These are phyloP conservation scores for Cercophora samala DNA, from an alignment of 495 filamentous ascomycete genomes.

Conservation along the genomic window DNA sequence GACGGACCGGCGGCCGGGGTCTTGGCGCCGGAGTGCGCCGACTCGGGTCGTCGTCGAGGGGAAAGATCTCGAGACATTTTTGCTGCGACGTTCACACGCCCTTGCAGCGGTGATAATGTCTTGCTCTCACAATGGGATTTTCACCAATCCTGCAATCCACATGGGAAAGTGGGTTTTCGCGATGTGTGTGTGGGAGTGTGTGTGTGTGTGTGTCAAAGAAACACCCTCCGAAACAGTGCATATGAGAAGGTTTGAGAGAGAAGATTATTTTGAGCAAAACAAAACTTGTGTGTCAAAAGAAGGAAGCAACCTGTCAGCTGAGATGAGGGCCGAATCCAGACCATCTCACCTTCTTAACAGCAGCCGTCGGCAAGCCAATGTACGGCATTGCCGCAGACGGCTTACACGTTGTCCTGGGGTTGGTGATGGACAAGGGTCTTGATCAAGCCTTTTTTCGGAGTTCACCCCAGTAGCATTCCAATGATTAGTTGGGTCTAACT, in stretches of 20 bases:
- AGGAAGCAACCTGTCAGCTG: neutral
- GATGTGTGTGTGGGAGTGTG: neutral
- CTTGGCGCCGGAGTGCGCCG: slow-evolving; percentile 7
- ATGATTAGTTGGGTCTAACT: neutral
- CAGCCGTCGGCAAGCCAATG: neutral
- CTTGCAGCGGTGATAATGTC: neutral
- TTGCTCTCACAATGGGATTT: neutral
- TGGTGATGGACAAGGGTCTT: slow-evolving; percentile 2
- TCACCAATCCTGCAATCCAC: neutral
- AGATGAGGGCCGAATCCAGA: neutral
- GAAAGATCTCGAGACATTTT: neutral
- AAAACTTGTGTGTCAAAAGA: neutral
- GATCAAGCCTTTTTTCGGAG: neutral
- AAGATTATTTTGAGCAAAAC: neutral
- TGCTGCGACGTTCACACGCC: neutral
- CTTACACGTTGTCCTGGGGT: neutral
- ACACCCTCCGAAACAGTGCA: neutral
- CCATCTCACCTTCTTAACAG: neutral
- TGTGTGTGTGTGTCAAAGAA: neutral
- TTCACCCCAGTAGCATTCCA: neutral
- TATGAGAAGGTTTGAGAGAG: neutral
- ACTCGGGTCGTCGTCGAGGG: neutral
- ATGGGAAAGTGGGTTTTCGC: too few species aligned
- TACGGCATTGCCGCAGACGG: neutral
- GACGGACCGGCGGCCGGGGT: neutral